Percentiles rank a stretch among this genome's conserved stretches.
Evolutionary conservation across 768 basidiomycete species (phyloP).

Genomic region (Lentinula aciculospora): DNA sequence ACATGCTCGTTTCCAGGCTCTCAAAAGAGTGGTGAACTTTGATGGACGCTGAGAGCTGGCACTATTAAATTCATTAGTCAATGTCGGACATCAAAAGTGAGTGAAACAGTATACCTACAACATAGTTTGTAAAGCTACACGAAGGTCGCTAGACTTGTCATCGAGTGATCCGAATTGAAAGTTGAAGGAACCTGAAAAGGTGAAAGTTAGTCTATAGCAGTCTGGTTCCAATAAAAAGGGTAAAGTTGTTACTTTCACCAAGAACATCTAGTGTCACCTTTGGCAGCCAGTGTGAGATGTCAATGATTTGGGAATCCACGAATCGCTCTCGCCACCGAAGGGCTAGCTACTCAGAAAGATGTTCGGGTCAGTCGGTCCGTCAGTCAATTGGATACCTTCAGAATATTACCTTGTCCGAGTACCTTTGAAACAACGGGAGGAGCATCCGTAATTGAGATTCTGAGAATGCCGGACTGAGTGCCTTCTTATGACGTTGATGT

Average conservation of each 20-base stretch:
- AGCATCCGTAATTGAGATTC: slow-evolving; percentile 21
- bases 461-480: slow-evolving; percentile 22
- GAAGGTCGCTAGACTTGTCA: slow-evolving; percentile 1
- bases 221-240: background rate
- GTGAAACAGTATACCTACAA: background rate
- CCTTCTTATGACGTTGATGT: slow-evolving; percentile 24
- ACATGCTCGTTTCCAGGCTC: background rate
- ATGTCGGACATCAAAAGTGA: background rate
- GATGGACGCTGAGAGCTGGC: background rate
- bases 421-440: slow-evolving; percentile 19
- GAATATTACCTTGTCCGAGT: slow-evolving; percentile 16
- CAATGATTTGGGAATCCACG: slow-evolving; percentile 13
- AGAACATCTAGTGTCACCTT: slow-evolving; percentile 28
- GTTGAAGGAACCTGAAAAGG: slow-evolving; percentile 21
- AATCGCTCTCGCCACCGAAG: slow-evolving; percentile 18
- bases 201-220: background rate
- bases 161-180: slow-evolving; percentile 17
- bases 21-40: background rate
- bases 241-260: slow-evolving; percentile 21
- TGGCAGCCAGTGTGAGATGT: slow-evolving; percentile 20
- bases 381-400: slow-evolving; percentile 12
- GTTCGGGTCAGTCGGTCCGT: background rate
- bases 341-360: slow-evolving; percentile 18
- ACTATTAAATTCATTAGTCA: background rate
- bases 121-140: background rate